Conservation (phyloP, 1,139 yeast genomes). For the Magnusiomyces fungicola region DNA sequence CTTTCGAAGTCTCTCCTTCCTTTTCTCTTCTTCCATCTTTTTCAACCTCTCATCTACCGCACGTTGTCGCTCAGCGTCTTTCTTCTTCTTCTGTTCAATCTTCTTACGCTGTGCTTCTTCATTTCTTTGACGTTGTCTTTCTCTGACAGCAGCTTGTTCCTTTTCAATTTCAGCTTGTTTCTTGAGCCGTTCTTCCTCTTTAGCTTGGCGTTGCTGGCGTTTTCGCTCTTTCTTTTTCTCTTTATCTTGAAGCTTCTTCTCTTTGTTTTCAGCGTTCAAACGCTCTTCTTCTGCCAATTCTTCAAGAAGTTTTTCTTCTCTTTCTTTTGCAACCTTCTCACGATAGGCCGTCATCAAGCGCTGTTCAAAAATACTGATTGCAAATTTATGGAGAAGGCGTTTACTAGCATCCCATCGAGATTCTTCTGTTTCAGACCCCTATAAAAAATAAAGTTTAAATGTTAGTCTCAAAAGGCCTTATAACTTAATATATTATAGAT, state of each 20-base stretch:
- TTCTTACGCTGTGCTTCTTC: constrained; percentile 50
- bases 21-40: constrained; percentile 37
- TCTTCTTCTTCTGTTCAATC: constrained; percentile 42
- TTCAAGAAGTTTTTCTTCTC: constrained; percentile 62
- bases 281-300: constrained; percentile 75
- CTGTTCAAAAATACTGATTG: constrained; percentile 65
- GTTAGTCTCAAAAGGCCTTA: constrained; percentile 22
- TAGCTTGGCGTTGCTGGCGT: constrained; percentile 57
- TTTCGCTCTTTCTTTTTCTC: constrained; percentile 78
- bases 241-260: constrained; percentile 61
- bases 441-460: neutral
- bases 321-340: constrained; percentile 65
- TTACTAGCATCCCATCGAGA: constrained; percentile 70
- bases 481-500: constrained; percentile 26
- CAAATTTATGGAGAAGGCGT: constrained; percentile 65
- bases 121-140: constrained; percentile 44
- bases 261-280: constrained; percentile 61
- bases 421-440: constrained; percentile 47
- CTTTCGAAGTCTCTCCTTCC: constrained; percentile 33
- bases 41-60: constrained; percentile 30
- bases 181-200: constrained; percentile 62
- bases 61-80: constrained; percentile 38
- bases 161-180: constrained; percentile 52
- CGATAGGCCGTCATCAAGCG: constrained; percentile 65
- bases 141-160: constrained; percentile 40